A percentile compares a stretch with the other conserved stretches of the same genome.
Conservation (phyloP, 2,329 filamentous ascomycete genomes). For the Fusarium longipes region DNA sequence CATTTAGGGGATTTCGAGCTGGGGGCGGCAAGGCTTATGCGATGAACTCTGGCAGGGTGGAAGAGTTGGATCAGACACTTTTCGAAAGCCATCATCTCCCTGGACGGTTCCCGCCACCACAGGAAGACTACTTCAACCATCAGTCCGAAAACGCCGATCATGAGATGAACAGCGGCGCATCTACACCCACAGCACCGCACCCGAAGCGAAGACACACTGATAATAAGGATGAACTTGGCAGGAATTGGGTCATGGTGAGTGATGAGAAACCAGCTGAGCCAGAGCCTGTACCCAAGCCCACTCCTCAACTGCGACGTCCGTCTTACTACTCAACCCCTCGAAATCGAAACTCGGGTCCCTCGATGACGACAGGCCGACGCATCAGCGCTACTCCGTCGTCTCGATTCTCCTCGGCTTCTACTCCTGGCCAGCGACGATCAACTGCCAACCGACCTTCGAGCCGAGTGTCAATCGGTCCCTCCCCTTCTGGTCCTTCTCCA, state of each 20-base stretch:
- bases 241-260: constrained; percentile 78
- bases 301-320: constrained; percentile 44
- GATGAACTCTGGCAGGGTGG: constrained; percentile 52
- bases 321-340: constrained; percentile 44
- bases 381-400: constrained; percentile 55
- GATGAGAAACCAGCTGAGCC: constrained; percentile 49
- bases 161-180: constrained; percentile 49
- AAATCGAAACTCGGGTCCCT: constrained; percentile 50
- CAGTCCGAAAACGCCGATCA: constrained; percentile 42
- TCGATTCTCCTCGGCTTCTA: constrained; percentile 49
- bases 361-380: constrained; percentile 54
- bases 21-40: constrained; percentile 81
- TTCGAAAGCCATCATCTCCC: constrained; percentile 44
- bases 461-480: constrained; percentile 55
- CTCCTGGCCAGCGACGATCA: constrained; percentile 39
- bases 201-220: constrained; percentile 67
- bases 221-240: constrained; percentile 66
- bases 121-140: constrained; percentile 43
- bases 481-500: constrained; percentile 30
- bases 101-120: constrained; percentile 47
- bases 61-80: constrained; percentile 37
- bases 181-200: constrained; percentile 59
- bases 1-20: constrained; percentile 87
- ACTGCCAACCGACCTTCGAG: constrained; percentile 51
- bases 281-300: constrained; percentile 34